Evolutionary conservation across 169 alveolate genomes (phyloP).

Genomic region (Plasmodium knowlesi): DNA sequence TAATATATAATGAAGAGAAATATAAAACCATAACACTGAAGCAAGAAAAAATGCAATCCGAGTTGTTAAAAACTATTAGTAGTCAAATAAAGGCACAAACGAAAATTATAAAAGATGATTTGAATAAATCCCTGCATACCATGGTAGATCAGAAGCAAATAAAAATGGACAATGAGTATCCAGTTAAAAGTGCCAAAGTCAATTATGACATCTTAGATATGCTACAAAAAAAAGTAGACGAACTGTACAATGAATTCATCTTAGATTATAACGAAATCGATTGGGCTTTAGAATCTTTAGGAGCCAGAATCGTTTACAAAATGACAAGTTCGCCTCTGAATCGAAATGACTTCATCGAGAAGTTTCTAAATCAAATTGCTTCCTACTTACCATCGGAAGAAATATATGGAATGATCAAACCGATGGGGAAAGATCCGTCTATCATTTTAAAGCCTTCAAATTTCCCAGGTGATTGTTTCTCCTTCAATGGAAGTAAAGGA

Average conservation of each 20-base stretch:
- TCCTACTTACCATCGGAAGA: conserved; percentile 73
- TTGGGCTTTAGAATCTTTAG: conserved; percentile 76
- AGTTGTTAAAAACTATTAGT: conserved; percentile 32
- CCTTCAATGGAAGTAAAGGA: conserved; percentile 66
- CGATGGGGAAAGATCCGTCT: conserved; percentile 75
- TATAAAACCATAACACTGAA: conserved; percentile 22
- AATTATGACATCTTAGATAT: conserved; percentile 23
- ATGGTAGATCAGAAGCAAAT: conserved; percentile 34
- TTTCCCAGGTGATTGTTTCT: conserved; percentile 75
- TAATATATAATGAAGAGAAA: conserved; percentile 64
- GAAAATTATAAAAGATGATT: conserved; percentile 58
- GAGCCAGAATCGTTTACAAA: conserved; percentile 72
- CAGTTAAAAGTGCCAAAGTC: background rate
- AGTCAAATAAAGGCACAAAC: conserved; percentile 58
- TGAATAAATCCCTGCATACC: conserved; percentile 12
- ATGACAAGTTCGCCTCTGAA: conserved; percentile 74
- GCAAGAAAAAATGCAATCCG: conserved; percentile 49
- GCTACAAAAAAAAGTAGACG: conserved; percentile 68
- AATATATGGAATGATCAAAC: conserved; percentile 74
- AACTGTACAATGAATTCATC: conserved; percentile 66
- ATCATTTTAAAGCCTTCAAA: conserved; percentile 60
- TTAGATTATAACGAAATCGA: conserved; percentile 72
- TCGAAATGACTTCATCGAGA: conserved; percentile 66
- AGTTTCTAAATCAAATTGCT: conserved; percentile 52
- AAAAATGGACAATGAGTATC: conserved; percentile 1